Base-by-base conservation (phyloP, 352 stramenopile genomes). In the Peronospora farinosa region DNA sequence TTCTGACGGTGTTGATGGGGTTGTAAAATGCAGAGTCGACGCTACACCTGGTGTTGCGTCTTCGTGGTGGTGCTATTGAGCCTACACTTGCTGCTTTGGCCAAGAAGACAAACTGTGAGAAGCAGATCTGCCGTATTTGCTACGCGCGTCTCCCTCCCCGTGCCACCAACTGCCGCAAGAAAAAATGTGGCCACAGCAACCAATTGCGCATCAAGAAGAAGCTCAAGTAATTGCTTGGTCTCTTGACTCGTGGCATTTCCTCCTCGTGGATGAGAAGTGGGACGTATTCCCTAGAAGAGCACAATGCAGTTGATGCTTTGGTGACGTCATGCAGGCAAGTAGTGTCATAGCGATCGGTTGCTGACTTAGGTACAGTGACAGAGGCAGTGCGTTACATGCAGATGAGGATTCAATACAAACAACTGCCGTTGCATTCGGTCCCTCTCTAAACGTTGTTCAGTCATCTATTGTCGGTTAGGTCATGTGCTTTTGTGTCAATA, bases 131-230 rank as follows among this genome's bases (percentile, higher is more conserved):
- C 90, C 95, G 97, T 71, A 98, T 99, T 71, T 99, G 97, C 81
- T 99, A 99, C 78, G 96, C 97, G 58, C 95, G 97, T 88, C 94
- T 99, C 46, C 97, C 96, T 36, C 96, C 96, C 42, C 95, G 96
- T 77, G 97, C 97, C 47, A 98, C 89, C 57, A 99, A 99, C 90
- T 99, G 97, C 93, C 92, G 97, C 69, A 99, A 99, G 96, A 99
- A 99, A 89, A 99, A 99, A 92, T 99, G 97, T 70, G 97, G 97
- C 69, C 97, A 99, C 87, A 99, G 95, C 59, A 97, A 95, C 70
- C 97, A 99, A 86, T 87, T 99, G 60, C 94, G 97, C 72, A 95
- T 97, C 74, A 99, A 99, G 96, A 99, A 99, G 89, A 99, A 99
- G 88, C 87, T 99, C 63, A 99, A 99, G 86, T 99, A 99, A 96